phyloP scores from a whole-genome alignment of 2,329 filamentous ascomycete genomes.

The Fusarium compactum region DNA sequence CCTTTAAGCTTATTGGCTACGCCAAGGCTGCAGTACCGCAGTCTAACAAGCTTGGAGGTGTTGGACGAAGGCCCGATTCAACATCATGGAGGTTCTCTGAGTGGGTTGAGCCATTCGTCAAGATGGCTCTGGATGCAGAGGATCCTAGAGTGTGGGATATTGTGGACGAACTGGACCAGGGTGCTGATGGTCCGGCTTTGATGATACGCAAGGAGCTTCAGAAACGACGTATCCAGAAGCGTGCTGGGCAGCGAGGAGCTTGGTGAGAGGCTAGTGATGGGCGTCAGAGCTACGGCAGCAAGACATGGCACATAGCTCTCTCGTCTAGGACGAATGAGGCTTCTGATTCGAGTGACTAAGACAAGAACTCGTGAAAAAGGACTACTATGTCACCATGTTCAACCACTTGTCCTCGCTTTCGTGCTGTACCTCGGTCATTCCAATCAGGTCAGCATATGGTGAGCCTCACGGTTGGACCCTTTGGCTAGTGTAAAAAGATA shows the following conservation, averaged over 20 bases:
- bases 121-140: slow-evolving; percentile 46
- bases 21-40: slow-evolving; percentile 11
- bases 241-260: slow-evolving; percentile 14
- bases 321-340: not conserved
- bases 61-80: not conserved
- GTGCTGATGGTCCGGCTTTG: slow-evolving; percentile 33
- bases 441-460: slow-evolving; percentile 8
- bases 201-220: slow-evolving; percentile 46
- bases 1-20: slow-evolving; percentile 49
- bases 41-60: not conserved
- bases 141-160: slow-evolving; percentile 52
- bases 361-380: not conserved
- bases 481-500: slow-evolving; percentile 8
- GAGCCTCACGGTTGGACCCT: not conserved
- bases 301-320: not conserved
- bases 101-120: slow-evolving; percentile 50
- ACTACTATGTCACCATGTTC: not conserved
- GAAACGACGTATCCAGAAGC: slow-evolving; percentile 41
- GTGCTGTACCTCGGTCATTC: not conserved
- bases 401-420: not conserved
- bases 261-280: not conserved
- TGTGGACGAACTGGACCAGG: slow-evolving; percentile 47
- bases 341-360: not conserved
- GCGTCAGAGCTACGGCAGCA: not conserved
- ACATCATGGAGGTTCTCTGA: slow-evolving; percentile 22